These are phyloP conservation scores for Zygotorulaspora florentina DNA, from an alignment of 805 yeast genomes.

Conservation along the genomic window DNA sequence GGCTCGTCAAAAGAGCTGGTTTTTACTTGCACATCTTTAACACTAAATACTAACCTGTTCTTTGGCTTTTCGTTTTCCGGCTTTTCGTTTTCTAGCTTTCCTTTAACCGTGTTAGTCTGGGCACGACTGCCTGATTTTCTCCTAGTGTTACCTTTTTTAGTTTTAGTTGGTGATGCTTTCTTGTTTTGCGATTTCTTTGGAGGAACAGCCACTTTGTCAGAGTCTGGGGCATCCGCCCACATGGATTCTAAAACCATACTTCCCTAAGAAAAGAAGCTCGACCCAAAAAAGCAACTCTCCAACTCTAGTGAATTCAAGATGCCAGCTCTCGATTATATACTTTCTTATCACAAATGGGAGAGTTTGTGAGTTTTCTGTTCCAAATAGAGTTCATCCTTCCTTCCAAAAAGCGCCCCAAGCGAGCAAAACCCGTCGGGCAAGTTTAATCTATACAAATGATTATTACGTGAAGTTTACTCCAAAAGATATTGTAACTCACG, in stretches of 20 bases:
- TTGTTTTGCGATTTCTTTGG: conserved; percentile 4
- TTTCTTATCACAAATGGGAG: no score
- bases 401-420: no score
- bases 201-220: conserved; percentile 4
- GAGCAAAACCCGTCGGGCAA: no score
- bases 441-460: no score
- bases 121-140: conserved; percentile 4
- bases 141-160: neutral
- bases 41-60: conserved; percentile 10
- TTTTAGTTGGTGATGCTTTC: conserved; percentile 1
- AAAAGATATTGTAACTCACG: no score
- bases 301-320: no score
- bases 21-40: conserved; percentile 6
- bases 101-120: neutral
- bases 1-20: neutral
- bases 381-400: no score
- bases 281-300: no score
- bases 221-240: conserved; percentile 28
- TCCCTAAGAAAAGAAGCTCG: neutral
- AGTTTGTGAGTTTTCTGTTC: no score
- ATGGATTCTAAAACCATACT: conserved; percentile 28
- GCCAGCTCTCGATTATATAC: no score
- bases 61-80: neutral
- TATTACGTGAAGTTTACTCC: no score
- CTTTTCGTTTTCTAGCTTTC: neutral